These are phyloP conservation scores for Botrytis byssoidea DNA, from an alignment of 2,329 filamentous ascomycete genomes.

Conservation along the genomic window DNA sequence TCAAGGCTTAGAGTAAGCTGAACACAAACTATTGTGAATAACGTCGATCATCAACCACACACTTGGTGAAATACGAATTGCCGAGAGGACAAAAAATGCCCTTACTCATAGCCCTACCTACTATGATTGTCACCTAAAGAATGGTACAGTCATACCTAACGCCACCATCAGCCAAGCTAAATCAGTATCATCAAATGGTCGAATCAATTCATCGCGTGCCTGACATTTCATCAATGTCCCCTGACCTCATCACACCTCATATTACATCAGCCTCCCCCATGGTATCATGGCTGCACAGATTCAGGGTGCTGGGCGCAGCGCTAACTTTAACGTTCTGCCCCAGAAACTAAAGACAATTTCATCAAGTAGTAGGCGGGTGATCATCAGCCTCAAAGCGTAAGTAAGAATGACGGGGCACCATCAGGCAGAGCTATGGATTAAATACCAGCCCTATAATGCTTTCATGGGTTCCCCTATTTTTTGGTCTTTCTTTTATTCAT, in stretches of 20 bases:
- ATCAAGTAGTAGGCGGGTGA: background rate
- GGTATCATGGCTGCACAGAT: background rate
- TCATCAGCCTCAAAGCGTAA: background rate
- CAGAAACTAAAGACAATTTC: background rate
- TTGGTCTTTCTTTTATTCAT: background rate
- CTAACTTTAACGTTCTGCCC: background rate
- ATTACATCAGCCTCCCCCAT: background rate
- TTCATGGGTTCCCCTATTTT: background rate
- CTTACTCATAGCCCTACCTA: background rate
- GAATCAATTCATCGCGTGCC: constrained; percentile 17
- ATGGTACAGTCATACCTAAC: background rate
- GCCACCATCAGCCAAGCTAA: constrained; percentile 1
- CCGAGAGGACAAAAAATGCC: background rate
- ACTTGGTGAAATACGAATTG: background rate
- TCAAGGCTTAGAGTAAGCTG: background rate
- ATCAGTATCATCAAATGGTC: background rate
- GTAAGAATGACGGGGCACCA: background rate
- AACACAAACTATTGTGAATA: background rate
- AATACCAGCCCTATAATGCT: background rate
- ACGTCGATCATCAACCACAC: background rate
- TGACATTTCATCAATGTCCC: constrained; percentile 3
- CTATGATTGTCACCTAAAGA: background rate
- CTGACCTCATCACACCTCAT: constrained; percentile 13
- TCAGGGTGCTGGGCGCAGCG: background rate
- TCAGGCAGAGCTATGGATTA: background rate